phyloP scores from a whole-genome alignment of 2,329 filamentous ascomycete species.

The Meredithiella fracta region DNA sequence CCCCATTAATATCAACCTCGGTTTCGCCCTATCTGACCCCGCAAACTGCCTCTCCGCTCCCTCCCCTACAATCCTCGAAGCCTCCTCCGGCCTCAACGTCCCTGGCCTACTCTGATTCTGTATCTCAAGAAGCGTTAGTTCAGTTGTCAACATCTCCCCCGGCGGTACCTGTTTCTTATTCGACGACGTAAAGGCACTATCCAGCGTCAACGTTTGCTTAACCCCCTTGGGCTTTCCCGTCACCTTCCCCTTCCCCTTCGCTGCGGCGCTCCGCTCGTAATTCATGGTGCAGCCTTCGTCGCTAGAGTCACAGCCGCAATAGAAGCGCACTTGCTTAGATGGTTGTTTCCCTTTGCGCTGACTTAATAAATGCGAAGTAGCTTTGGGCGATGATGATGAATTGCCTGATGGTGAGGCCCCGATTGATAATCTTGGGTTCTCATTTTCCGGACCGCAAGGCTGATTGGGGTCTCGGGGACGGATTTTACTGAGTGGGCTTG shows the following conservation, averaged over 20 bases:
- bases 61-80: constrained; percentile 16
- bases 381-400: not conserved
- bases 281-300: not conserved
- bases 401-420: not conserved
- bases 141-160: constrained; percentile 24
- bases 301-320: not conserved
- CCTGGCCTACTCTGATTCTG: constrained; percentile 40
- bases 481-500: not conserved
- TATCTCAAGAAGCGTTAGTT: constrained; percentile 47
- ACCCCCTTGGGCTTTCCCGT: not conserved
- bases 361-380: not conserved
- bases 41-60: constrained; percentile 24
- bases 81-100: constrained; percentile 26
- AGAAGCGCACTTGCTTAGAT: not conserved
- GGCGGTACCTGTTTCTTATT: constrained; percentile 10
- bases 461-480: not conserved
- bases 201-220: not conserved
- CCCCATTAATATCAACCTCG: constrained; percentile 82
- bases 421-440: not conserved
- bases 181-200: constrained; percentile 2
- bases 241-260: not conserved
- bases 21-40: constrained; percentile 45
- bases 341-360: too few relatives aligned
- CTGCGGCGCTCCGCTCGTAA: not conserved
- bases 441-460: not conserved